These are phyloP conservation scores for Fusarium odoratissimum DNA, from an alignment of 2,329 filamentous ascomycete species.

Conservation along the genomic window DNA sequence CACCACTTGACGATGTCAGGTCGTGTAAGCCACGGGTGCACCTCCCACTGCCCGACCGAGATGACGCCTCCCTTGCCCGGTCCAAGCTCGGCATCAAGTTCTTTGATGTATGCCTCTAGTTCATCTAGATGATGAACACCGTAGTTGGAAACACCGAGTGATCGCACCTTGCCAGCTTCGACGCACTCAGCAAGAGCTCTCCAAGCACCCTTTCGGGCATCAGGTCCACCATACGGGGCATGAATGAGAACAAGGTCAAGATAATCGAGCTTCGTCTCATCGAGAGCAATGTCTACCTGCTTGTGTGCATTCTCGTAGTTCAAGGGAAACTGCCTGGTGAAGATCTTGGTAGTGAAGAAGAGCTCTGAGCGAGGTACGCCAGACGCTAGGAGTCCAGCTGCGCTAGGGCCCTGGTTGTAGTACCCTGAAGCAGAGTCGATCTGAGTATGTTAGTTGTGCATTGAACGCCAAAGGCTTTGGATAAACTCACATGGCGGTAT, in stretches of 20 bases:
- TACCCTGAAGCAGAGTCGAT: conserved; percentile 66
- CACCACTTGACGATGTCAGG: conserved; percentile 85
- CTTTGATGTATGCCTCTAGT: conserved; percentile 67
- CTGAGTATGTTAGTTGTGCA: conserved; percentile 42
- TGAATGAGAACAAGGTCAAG: conserved; percentile 75
- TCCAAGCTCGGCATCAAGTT: conserved; percentile 70
- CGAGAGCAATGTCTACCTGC: conserved; percentile 72
- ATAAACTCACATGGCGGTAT: conserved; percentile 62
- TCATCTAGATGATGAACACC: conserved; percentile 72
- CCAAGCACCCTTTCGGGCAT: conserved; percentile 69
- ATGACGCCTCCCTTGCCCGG: conserved; percentile 76
- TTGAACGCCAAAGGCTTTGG: background rate
- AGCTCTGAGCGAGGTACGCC: conserved; percentile 59
- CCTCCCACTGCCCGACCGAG: conserved; percentile 87
- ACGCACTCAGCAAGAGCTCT: conserved; percentile 72
- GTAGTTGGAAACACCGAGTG: conserved; percentile 74
- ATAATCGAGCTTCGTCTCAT: conserved; percentile 71
- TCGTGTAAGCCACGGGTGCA: conserved; percentile 90
- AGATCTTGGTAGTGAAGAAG: conserved; percentile 69
- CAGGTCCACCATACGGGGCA: conserved; percentile 68
- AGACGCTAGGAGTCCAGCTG: conserved; percentile 56
- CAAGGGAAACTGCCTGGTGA: conserved; percentile 52
- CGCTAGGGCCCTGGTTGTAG: conserved; percentile 62
- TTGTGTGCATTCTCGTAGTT: conserved; percentile 73
- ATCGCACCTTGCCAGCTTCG: conserved; percentile 70